phyloP scores from a whole-genome alignment of 805 yeast genomes.

The Saturnispora gosingensis region DNA sequence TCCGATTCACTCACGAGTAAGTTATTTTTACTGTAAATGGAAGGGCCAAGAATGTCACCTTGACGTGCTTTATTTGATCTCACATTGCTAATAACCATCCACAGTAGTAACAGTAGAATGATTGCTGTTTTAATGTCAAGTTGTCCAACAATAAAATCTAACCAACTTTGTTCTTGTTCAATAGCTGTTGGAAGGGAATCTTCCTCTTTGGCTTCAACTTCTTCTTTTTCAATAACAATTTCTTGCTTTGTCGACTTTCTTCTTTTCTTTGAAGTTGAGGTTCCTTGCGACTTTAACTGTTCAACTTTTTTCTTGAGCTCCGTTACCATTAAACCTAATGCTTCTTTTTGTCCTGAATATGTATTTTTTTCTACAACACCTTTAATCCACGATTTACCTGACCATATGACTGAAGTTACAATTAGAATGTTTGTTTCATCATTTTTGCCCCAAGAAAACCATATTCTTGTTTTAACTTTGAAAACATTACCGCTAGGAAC shows the following conservation, averaged over 20 bases:
- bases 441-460: constrained; percentile 53
- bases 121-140: constrained; percentile 18
- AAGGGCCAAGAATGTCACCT: not conserved
- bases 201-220: constrained; percentile 2
- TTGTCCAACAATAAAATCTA: constrained; percentile 14
- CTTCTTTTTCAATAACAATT: constrained; percentile 1
- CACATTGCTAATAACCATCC: constrained; percentile 16
- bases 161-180: constrained; percentile 4
- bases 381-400: constrained; percentile 70
- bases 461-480: constrained; percentile 47
- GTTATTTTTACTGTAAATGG: constrained; percentile 20
- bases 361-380: constrained; percentile 69
- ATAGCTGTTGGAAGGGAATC: not conserved
- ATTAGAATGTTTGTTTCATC: constrained; percentile 46
- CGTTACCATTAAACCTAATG: constrained; percentile 39
- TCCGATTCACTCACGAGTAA: constrained; percentile 43
- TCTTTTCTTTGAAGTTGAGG: constrained; percentile 15
- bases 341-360: constrained; percentile 60
- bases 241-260: constrained; percentile 7
- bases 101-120: constrained; percentile 14
- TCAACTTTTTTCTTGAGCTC: constrained; percentile 35
- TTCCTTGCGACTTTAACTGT: constrained; percentile 20
- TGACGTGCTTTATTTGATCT: not conserved
- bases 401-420: constrained; percentile 56
- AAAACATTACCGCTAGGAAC: constrained; percentile 75